Base-by-base conservation (phyloP, 1,284 basidiomycete species). In the Apiotrichum gamsii region DNA sequence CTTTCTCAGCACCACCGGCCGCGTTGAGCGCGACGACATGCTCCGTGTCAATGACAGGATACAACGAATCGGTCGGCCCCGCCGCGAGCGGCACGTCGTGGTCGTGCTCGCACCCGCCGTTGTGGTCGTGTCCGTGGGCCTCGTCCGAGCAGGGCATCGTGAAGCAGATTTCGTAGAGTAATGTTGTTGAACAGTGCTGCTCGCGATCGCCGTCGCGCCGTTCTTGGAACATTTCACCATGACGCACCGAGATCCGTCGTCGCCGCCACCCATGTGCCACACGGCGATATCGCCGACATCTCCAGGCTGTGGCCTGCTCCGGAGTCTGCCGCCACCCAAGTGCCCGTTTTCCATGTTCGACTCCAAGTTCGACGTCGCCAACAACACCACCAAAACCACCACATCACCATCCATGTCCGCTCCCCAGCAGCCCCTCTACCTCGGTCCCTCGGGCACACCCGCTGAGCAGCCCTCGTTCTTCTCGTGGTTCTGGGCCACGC, bases 1-100 rank as follows among this genome's bases (percentile, higher is more conserved):
- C 71, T 10, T 55, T 31, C 40, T 69, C 62, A 15, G 57, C 66
- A 8, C 70, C 71, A 8, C 62, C 70, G 4, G 50, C 52, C 10
- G 67, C 69, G 45, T 73, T 73, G 45, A 73, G 42, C 9, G 67
- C 69, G 1, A 53, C 55, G n/a, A 73, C 72, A 47, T 73, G 60
- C 18, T 60, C 59, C n/a, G 64, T 45, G 47, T 73, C 70, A 20
- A 73, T 61, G 35, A 68, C 63, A 14, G 37, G 19, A 47, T 56
- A 73, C 14, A 73, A 56, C 25, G 55, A 61, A 39, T 67, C 68
- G n/a, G 61, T 45, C 5, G 70, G 70, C 19, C 70, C 69, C 4
- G 62, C 51, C 24, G 57, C 55, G 8, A 68, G 55, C 3, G 72
- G 72, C 6, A 67, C 61, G 36, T 71, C 69, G 45, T 72, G 67